A percentile compares a stretch with the other conserved stretches of the same genome.
phyloP scores from a whole-genome alignment of 441 rosid genomes.

The Croton laevigatus region DNA sequence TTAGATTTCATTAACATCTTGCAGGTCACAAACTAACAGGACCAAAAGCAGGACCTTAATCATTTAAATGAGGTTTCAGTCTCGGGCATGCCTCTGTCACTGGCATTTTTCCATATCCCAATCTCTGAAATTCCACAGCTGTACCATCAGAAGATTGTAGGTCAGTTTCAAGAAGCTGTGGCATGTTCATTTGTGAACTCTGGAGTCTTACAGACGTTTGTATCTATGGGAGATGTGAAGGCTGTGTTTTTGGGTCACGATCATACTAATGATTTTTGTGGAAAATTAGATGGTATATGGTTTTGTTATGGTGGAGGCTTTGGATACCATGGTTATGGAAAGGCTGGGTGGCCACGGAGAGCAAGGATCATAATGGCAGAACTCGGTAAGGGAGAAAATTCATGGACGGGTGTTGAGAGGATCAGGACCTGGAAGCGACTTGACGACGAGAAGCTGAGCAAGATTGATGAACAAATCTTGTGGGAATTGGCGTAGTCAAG shows the following conservation, averaged over 20 bases:
- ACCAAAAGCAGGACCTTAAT: constrained; percentile 28
- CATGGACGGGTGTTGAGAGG: constrained; percentile 58
- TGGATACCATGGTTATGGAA: constrained; percentile 90
- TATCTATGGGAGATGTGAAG: constrained; percentile 76
- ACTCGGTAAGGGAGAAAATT: constrained; percentile 44
- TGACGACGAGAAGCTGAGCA: constrained; percentile 60
- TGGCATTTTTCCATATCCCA: constrained; percentile 88
- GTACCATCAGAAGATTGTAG: constrained; percentile 50
- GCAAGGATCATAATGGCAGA: constrained; percentile 65
- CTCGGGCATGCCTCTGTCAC: constrained; percentile 33
- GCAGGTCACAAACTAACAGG: constrained; percentile 50
- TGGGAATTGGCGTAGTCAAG: constrained; percentile 41
- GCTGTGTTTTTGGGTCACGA: constrained; percentile 89
- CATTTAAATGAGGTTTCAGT: constrained; percentile 15
- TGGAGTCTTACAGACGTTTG: constrained; percentile 55
- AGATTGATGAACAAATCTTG: constrained; percentile 69
- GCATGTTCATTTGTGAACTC: constrained; percentile 74
- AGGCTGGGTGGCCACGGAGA: constrained; percentile 67
- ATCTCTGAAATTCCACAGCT: constrained; percentile 63
- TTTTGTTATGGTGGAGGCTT: constrained; percentile 94
- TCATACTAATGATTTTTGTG: constrained; percentile 85
- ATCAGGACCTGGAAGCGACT: constrained; percentile 84
- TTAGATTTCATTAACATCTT: constrained; percentile 47
- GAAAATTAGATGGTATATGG: constrained; percentile 71
- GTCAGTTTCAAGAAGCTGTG: constrained; percentile 68